Conservation (phyloP, 139 green algal genomes). For the Tetraselmis chui region DNA sequence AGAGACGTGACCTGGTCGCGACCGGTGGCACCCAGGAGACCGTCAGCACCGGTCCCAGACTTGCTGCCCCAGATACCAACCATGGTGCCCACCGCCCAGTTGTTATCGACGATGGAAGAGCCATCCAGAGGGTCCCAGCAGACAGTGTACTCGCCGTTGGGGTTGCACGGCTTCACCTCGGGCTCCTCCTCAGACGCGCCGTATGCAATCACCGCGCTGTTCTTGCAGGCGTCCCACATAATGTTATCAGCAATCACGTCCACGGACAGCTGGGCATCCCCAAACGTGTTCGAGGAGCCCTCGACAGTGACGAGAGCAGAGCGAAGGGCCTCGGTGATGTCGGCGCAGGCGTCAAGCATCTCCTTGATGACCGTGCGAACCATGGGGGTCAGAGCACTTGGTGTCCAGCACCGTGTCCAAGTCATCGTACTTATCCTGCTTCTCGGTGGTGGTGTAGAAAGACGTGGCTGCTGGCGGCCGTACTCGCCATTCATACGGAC, state of each 20-base stretch:
- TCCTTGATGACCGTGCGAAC: constrained; percentile 17
- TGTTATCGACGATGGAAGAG: constrained; percentile 52
- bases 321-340: constrained; percentile 32
- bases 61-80: constrained; percentile 40
- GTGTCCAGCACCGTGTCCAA: constrained; percentile 19
- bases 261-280: constrained; percentile 51
- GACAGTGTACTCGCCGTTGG: constrained; percentile 41
- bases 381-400: constrained; percentile 17
- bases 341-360: constrained; percentile 25
- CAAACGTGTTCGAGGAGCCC: constrained; percentile 43
- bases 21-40: constrained; percentile 40
- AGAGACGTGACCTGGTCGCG: constrained; percentile 38
- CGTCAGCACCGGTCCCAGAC: constrained; percentile 27
- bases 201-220: constrained; percentile 10
- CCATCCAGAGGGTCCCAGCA: constrained; percentile 51
- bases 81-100: constrained; percentile 56
- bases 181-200: constrained; percentile 32
- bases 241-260: constrained; percentile 48
- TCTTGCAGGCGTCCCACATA: constrained; percentile 26
- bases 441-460: constrained; percentile 34
- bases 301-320: constrained; percentile 30
- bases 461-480: constrained; percentile 22
- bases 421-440: constrained; percentile 28
- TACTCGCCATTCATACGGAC: constrained; percentile 13
- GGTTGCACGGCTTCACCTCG: constrained; percentile 24